These are phyloP conservation scores for Fusarium oxysporum DNA, from an alignment of 2,329 filamentous ascomycete genomes.

Conservation along the genomic window DNA sequence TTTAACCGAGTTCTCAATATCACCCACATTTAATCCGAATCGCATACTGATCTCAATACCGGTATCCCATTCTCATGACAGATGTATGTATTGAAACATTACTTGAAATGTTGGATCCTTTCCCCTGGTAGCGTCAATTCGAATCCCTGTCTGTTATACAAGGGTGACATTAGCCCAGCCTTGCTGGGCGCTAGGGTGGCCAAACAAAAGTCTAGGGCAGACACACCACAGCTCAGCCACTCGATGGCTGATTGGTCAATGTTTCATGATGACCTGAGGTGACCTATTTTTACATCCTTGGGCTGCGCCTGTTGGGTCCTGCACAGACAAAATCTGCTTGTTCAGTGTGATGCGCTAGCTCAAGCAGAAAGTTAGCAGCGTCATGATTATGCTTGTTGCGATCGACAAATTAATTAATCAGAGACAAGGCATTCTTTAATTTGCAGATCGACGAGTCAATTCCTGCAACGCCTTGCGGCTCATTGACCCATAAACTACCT, in stretches of 20 bases:
- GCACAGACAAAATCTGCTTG: neutral
- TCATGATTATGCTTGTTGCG: conserved; percentile 22
- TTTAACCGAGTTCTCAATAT: neutral
- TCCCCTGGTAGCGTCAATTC: conserved; percentile 29
- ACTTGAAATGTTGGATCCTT: conserved; percentile 13
- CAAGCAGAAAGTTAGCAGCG: neutral
- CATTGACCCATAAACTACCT: neutral
- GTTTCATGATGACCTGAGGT: conserved; percentile 25
- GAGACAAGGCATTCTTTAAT: conserved; percentile 25
- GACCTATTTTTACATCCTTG: conserved; percentile 35
- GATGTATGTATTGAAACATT: conserved; percentile 10
- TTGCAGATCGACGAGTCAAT: neutral
- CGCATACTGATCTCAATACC: neutral
- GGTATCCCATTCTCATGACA: conserved; percentile 2
- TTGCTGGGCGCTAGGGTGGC: conserved; percentile 28
- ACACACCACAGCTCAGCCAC: conserved; percentile 28
- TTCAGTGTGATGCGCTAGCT: neutral
- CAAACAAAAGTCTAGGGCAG: conserved; percentile 9
- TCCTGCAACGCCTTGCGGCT: conserved; percentile 14
- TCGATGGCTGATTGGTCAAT: conserved; percentile 22
- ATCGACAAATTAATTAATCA: conserved; percentile 26
- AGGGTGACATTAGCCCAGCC: conserved; percentile 31
- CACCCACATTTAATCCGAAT: neutral
- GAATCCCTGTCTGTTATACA: conserved; percentile 19
- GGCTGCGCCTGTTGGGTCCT: conserved; percentile 24